phyloP scores from a whole-genome alignment of 257 asterid genomes.

The Plantago major region DNA sequence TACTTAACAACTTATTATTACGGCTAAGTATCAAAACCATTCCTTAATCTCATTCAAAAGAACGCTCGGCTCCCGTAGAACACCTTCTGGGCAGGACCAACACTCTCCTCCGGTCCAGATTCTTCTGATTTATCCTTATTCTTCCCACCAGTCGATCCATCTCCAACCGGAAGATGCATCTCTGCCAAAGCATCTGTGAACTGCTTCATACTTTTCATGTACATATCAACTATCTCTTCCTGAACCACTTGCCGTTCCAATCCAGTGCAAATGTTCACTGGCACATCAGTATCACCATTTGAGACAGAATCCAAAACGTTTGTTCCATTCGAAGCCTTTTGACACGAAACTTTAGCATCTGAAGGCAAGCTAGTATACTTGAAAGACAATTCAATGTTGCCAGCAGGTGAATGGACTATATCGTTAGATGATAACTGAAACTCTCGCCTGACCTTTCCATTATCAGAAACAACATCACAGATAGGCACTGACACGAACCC shows the following conservation, averaged over 20 bases:
- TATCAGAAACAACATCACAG: conserved; percentile 55
- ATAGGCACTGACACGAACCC: conserved; percentile 87
- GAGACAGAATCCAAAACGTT: background rate
- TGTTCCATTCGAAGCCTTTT: too few species aligned
- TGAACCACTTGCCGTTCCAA: conserved; percentile 47
- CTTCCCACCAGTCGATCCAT: conserved; percentile 53
- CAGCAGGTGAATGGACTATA: conserved; percentile 96
- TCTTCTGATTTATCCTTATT: conserved; percentile 71
- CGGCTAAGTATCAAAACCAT: too few species aligned
- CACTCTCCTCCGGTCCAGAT: conserved; percentile 56
- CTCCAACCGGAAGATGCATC: conserved; percentile 89
- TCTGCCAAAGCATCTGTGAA: conserved; percentile 86
- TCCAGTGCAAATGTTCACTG: too few species aligned
- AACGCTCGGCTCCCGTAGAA: conserved; percentile 97
- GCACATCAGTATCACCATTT: too few species aligned
- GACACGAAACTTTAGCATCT: too few species aligned
- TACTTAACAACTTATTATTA: too few species aligned
- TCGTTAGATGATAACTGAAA: conserved; percentile 86
- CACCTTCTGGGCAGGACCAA: conserved; percentile 71
- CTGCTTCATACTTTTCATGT: conserved; percentile 98
- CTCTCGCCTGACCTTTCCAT: conserved; percentile 77
- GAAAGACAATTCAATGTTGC: conserved; percentile 74
- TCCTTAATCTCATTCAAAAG: conserved; percentile 39
- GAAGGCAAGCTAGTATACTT: conserved; percentile 35
- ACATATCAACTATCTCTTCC: conserved; percentile 94